A percentile compares a stretch with the other conserved stretches of the same genome.
Conservation (phyloP, 208 protist genomes). For the Acanthamoeba lenticulata region DNA sequence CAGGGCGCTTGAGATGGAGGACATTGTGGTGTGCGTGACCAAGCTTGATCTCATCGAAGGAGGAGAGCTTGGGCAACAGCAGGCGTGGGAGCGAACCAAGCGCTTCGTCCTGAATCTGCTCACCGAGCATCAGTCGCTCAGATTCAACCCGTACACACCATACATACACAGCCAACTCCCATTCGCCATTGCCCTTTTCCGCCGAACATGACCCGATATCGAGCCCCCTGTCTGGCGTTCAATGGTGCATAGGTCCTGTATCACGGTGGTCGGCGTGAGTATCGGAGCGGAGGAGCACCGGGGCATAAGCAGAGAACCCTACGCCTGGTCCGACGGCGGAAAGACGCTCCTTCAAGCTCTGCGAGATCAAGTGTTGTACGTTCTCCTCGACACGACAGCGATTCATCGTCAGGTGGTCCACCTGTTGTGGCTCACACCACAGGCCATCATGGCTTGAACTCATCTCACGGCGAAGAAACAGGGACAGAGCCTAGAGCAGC, state of each 20-base stretch:
- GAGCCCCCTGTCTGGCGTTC: not conserved
- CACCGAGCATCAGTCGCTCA: not conserved
- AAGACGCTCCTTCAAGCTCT: not conserved
- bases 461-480: not conserved
- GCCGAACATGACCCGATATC: not conserved
- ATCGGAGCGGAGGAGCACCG: not conserved
- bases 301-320: not conserved
- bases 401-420: not conserved
- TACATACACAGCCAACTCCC: not conserved
- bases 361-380: not conserved
- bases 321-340: not conserved
- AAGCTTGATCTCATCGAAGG: not conserved
- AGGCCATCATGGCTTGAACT: not conserved
- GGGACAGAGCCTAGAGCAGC: not conserved
- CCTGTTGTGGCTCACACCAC: not conserved
- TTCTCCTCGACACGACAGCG: not conserved
- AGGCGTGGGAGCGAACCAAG: not conserved
- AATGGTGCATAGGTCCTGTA: not conserved
- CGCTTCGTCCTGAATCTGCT: not conserved
- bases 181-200: not conserved
- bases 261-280: not conserved
- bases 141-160: not conserved
- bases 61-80: not conserved
- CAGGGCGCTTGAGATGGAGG: not conserved
- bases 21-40: not conserved